These are phyloP conservation scores for Monosporozyma aerobia DNA, from an alignment of 805 yeast species.

Conservation along the genomic window DNA sequence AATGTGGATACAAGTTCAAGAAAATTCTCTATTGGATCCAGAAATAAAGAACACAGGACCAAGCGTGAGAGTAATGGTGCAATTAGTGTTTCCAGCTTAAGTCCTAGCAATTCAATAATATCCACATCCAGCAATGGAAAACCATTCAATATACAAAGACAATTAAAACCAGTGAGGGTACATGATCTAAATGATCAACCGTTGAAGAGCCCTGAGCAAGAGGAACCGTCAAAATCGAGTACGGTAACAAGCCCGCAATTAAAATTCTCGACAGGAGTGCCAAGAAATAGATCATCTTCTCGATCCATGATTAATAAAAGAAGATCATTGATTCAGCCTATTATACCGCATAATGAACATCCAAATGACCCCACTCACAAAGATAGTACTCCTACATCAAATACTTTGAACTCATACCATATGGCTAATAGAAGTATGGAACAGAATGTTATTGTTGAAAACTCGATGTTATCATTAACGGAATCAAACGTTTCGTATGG, in stretches of 20 bases:
- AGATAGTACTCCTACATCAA: not conserved
- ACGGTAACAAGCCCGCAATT: not conserved
- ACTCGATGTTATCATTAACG: not conserved
- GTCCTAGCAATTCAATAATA: not conserved
- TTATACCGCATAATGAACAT: slow-evolving; percentile 14
- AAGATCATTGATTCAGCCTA: slow-evolving; percentile 23
- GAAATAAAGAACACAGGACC: not conserved
- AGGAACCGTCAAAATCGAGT: not conserved
- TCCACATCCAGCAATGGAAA: not conserved
- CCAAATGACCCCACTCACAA: not conserved
- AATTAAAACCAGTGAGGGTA: slow-evolving; percentile 14
- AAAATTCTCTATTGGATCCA: slow-evolving; percentile 6
- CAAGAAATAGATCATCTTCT: slow-evolving; percentile 2
- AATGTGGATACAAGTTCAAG: slow-evolving; percentile 32
- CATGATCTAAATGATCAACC: slow-evolving; percentile 8
- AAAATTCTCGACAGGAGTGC: not conserved
- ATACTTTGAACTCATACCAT: not conserved
- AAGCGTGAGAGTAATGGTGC: not conserved
- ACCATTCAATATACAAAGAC: slow-evolving; percentile 8
- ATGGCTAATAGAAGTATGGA: not conserved
- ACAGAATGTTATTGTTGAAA: not conserved
- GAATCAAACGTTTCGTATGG: not conserved
- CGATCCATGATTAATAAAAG: slow-evolving; percentile 15
- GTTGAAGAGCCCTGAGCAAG: slow-evolving; percentile 4
- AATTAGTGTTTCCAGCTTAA: not conserved